phyloP scores from a whole-genome alignment of 1,284 basidiomycete genomes.

The Rhodotorula glutinis region DNA sequence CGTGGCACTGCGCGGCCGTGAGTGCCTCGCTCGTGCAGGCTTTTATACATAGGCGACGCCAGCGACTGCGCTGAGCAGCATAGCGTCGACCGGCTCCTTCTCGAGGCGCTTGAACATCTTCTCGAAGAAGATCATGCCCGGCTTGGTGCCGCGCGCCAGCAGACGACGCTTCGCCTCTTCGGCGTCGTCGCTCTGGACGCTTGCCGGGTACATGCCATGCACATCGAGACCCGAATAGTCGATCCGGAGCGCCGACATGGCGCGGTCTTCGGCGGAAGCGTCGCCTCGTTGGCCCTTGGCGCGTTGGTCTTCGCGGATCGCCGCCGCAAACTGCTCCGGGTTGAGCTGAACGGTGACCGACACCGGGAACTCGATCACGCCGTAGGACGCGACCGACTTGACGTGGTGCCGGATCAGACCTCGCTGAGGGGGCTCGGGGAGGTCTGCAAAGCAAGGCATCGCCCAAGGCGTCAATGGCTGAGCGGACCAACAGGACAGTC shows the following conservation, averaged over 20 bases:
- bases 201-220: slow-evolving; percentile 42
- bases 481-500: too few species aligned
- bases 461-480: neutral
- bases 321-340: slow-evolving; percentile 40
- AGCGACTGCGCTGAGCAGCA: slow-evolving; percentile 42
- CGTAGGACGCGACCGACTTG: slow-evolving; percentile 82
- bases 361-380: slow-evolving; percentile 66
- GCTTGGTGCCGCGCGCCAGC: slow-evolving; percentile 11
- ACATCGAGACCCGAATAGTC: slow-evolving; percentile 67
- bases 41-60: slow-evolving; percentile 37
- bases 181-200: slow-evolving; percentile 19
- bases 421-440: slow-evolving; percentile 58
- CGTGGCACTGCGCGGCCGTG: too few species aligned
- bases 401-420: slow-evolving; percentile 78
- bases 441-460: neutral
- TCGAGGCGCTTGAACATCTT: slow-evolving; percentile 31
- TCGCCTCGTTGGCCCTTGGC: slow-evolving; percentile 39
- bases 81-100: slow-evolving; percentile 41
- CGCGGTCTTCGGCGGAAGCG: slow-evolving; percentile 49
- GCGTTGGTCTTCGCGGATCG: slow-evolving; percentile 41
- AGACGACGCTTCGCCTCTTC: slow-evolving; percentile 9
- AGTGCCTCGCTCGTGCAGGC: too few species aligned
- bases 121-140: slow-evolving; percentile 42
- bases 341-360: slow-evolving; percentile 66
- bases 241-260: slow-evolving; percentile 66